Conservation (phyloP, 2,329 filamentous ascomycete genomes). For the Fusarium globosum region DNA sequence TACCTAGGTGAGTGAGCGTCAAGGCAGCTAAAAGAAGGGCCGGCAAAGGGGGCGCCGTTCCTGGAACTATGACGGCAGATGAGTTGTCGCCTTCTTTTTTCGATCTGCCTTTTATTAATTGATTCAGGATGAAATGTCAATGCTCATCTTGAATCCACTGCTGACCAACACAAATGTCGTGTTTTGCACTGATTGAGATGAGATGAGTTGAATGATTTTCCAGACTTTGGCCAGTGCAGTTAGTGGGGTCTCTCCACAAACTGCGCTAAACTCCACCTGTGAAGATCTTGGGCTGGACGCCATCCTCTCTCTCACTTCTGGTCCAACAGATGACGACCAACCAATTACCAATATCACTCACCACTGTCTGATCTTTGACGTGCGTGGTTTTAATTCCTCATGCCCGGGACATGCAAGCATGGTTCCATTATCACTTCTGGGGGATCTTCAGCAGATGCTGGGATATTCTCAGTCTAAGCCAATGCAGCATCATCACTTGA, state of each 20-base stretch:
- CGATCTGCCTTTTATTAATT: slow-evolving; percentile 6
- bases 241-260: slow-evolving; percentile 21
- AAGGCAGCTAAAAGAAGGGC: background rate
- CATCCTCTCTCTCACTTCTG: background rate
- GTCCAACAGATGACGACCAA: background rate
- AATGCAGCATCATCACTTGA: background rate
- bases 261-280: slow-evolving; percentile 17
- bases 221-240: background rate
- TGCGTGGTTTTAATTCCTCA: background rate
- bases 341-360: background rate
- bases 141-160: background rate
- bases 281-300: slow-evolving; percentile 2
- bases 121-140: background rate
- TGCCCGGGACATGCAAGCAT: background rate
- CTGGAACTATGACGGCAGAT: slow-evolving; percentile 16
- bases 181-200: background rate
- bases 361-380: background rate
- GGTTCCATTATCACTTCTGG: background rate
- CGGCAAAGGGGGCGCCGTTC: slow-evolving; percentile 21
- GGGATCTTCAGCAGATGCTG: background rate
- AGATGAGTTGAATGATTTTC: background rate
- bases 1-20: background rate
- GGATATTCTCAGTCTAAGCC: slow-evolving; percentile 3
- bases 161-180: slow-evolving; percentile 3
- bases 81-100: slow-evolving; percentile 1